Evolutionary conservation across 2,329 filamentous ascomycete genomes (phyloP), one percentile per base, ranked within the genome.

Genomic region (Penicillium polonicum): DNA sequence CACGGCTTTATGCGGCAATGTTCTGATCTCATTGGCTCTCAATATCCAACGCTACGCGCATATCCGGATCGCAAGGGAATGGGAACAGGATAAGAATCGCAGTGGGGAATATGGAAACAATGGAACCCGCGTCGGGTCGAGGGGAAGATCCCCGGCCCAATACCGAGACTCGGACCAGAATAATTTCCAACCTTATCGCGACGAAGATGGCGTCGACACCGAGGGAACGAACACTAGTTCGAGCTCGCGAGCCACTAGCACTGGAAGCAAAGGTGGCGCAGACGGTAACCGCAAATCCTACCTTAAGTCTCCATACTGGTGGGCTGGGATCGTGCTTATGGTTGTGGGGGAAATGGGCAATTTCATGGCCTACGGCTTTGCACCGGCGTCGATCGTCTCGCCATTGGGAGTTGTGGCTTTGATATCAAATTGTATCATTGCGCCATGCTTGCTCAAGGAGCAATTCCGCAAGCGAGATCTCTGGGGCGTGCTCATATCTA

Each of bases 1-100:
- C 53, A 96, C 92, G 3, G 92, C 94, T 50, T 95, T 99, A 69
- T 83, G 89, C 51, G 94, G 94, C 55, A 99, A 99, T 70, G 80
- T 97, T 35, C 83, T 99, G 52, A 97, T 99, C 65, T 96, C 93
- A 0, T 87, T 99, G 62, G 94, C 94, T 13, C 85, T 99, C 60
- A 99, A 99, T 72, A 93, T 95, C 49, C 94, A 99, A 76, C 87
- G 94, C 64, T 97, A 97, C 73, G 93, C 94, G 35, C 94, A 99
- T 72, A 91, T 94, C 57, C 85, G 88, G 56, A 83, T 99, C 60
- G 86, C 91, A 61, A 83, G 87, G 66, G 87, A 92, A 72, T 85
- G 83, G 65, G 80, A 83, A 45, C 82, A 84, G 60, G 78, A 82
- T 45, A 82, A 83, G 51, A 79, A 82, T 60, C 81, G 80, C 46